These are phyloP conservation scores for Solioccasus polychromus DNA, from an alignment of 768 basidiomycete genomes.

Conservation along the genomic window DNA sequence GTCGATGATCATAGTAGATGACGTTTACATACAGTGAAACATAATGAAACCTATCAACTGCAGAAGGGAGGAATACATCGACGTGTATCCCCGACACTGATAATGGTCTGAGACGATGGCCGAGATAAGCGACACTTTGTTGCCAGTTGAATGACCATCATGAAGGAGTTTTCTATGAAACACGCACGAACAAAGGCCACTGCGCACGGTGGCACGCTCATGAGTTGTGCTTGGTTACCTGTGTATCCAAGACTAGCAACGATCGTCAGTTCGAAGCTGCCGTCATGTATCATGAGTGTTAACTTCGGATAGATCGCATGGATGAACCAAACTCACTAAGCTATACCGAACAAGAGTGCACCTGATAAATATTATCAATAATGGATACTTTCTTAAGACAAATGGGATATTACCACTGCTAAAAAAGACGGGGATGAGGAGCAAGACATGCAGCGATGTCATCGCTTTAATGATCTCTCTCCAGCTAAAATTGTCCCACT, in stretches of 20 bases:
- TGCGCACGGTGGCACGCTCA: slow-evolving; percentile 58
- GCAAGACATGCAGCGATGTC: slow-evolving; percentile 53
- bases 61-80: slow-evolving; percentile 43
- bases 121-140: slow-evolving; percentile 34
- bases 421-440: slow-evolving; percentile 50
- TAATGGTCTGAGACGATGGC: slow-evolving; percentile 56
- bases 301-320: slow-evolving; percentile 32
- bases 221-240: slow-evolving; percentile 52
- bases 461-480: slow-evolving; percentile 49
- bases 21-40: slow-evolving; percentile 44
- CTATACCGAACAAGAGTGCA: slow-evolving; percentile 11
- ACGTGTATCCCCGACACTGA: slow-evolving; percentile 46
- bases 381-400: neutral
- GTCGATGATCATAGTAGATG: neutral
- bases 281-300: slow-evolving; percentile 33
- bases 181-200: slow-evolving; percentile 44
- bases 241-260: slow-evolving; percentile 59
- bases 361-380: slow-evolving; percentile 14
- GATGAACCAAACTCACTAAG: slow-evolving; percentile 19
- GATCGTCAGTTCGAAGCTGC: slow-evolving; percentile 72
- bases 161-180: neutral
- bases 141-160: neutral
- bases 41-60: slow-evolving; percentile 50
- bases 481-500: slow-evolving; percentile 54
- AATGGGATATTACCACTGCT: slow-evolving; percentile 41